Evolutionary conservation across 495 filamentous ascomycete species (phyloP).

Genomic region (Bacidia gigantensis): DNA sequence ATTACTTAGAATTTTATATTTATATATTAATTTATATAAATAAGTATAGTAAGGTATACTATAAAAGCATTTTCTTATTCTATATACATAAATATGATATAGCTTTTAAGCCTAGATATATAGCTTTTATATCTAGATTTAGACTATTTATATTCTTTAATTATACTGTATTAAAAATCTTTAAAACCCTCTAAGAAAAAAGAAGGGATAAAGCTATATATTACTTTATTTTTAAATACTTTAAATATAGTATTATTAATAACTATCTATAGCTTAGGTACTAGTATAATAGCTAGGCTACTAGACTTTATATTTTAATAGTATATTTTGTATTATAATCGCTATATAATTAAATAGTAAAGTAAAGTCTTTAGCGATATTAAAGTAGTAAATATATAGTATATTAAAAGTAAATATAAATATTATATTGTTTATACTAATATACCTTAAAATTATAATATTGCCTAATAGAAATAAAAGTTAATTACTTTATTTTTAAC

Average conservation of each 20-base stretch:
- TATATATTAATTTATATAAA: conserved; percentile 2
- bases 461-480: not conserved
- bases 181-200: conserved; percentile 1
- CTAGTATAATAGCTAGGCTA: not conserved
- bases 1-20: too few relatives aligned
- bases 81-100: not conserved
- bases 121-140: not conserved
- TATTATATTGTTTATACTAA: not conserved
- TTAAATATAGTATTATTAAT: not conserved
- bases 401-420: not conserved
- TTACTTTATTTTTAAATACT: conserved; percentile 3
- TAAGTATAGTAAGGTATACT: not conserved
- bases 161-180: not conserved
- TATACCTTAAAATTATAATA: too few relatives aligned
- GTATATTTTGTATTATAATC: not conserved
- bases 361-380: not conserved
- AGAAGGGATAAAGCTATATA: not conserved
- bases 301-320: not conserved
- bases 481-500: conserved; percentile 1
- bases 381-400: not conserved
- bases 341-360: too few relatives aligned
- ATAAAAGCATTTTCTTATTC: not conserved
- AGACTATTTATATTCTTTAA: not conserved
- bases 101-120: not conserved
- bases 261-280: not conserved